Conservation (phyloP, 371 early-diverging fungal genomes). For the Circinella umbellata region DNA sequence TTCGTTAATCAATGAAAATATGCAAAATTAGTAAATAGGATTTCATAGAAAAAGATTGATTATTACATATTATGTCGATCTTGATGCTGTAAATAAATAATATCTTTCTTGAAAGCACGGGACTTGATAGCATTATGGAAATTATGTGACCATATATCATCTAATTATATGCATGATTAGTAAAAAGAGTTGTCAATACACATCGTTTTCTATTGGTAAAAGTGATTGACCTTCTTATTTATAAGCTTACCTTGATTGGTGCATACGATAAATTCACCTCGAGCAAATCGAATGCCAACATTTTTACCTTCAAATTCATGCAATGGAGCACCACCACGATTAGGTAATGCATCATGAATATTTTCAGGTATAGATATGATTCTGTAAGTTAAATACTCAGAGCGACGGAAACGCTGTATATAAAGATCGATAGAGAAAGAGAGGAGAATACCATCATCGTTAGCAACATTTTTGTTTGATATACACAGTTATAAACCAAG, state of each 20-base stretch:
- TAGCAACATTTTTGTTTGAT: no score
- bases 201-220: background rate
- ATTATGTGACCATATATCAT: constrained; percentile 55
- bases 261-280: constrained; percentile 48
- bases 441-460: no score
- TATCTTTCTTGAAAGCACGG: constrained; percentile 36
- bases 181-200: no score
- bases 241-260: constrained; percentile 49
- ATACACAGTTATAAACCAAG: no score
- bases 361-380: constrained; percentile 44
- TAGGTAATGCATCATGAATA: constrained; percentile 41
- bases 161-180: constrained; percentile 12
- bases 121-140: constrained; percentile 54
- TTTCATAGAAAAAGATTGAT: background rate
- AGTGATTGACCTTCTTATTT: background rate
- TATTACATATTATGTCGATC: constrained; percentile 48
- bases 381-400: constrained; percentile 42
- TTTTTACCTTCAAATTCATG: constrained; percentile 57
- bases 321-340: constrained; percentile 42
- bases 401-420: constrained; percentile 46
- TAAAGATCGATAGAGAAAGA: no score
- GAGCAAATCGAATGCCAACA: constrained; percentile 51
- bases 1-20: background rate
- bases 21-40: background rate
- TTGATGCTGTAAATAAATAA: constrained; percentile 48